These are phyloP conservation scores for Leccinum colubrinum DNA, from an alignment of 1,284 basidiomycete genomes.

Conservation along the genomic window DNA sequence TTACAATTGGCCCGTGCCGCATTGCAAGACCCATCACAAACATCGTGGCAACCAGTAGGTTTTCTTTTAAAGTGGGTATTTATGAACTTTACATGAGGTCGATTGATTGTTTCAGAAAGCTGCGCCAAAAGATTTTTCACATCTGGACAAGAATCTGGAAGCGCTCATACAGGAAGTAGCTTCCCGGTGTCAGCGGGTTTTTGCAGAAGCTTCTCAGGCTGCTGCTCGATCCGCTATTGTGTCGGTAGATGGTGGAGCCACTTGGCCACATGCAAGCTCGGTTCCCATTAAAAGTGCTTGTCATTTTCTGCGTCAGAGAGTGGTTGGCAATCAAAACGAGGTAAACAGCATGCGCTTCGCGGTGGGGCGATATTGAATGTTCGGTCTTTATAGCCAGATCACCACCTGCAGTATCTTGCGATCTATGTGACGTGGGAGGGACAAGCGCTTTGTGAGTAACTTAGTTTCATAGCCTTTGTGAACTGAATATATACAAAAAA, in stretches of 20 bases:
- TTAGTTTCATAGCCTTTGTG: conserved; percentile 26
- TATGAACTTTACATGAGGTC: conserved; percentile 23
- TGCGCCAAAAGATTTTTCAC: conserved; percentile 47
- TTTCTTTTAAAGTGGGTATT: conserved; percentile 23
- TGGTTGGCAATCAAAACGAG: conserved; percentile 43
- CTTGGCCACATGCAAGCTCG: conserved; percentile 25
- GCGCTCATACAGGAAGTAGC: conserved; percentile 63
- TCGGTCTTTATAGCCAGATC: conserved; percentile 37
- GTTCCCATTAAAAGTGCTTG: conserved; percentile 26
- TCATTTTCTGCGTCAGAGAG: conserved; percentile 52
- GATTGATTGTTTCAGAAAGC: conserved; percentile 42
- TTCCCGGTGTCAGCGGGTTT: conserved; percentile 56
- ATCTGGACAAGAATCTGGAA: conserved; percentile 69
- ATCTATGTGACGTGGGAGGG: conserved; percentile 32
- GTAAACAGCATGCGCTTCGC: conserved; percentile 37
- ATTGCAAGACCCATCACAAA: conserved; percentile 41
- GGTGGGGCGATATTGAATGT: conserved; percentile 28
- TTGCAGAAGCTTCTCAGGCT: conserved; percentile 61
- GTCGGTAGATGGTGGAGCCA: conserved; percentile 35
- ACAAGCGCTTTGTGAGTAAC: conserved; percentile 31
- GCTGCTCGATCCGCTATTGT: conserved; percentile 58
- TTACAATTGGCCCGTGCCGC: conserved; percentile 48
- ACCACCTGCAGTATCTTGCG: conserved; percentile 46
- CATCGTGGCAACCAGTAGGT: conserved; percentile 46
- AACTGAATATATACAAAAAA: conserved; percentile 39